A percentile compares a stretch with the other conserved stretches of the same genome.
These are phyloP conservation scores for Salmacisia buchloeana DNA, from an alignment of 1,284 basidiomycete genomes.

Conservation along the genomic window DNA sequence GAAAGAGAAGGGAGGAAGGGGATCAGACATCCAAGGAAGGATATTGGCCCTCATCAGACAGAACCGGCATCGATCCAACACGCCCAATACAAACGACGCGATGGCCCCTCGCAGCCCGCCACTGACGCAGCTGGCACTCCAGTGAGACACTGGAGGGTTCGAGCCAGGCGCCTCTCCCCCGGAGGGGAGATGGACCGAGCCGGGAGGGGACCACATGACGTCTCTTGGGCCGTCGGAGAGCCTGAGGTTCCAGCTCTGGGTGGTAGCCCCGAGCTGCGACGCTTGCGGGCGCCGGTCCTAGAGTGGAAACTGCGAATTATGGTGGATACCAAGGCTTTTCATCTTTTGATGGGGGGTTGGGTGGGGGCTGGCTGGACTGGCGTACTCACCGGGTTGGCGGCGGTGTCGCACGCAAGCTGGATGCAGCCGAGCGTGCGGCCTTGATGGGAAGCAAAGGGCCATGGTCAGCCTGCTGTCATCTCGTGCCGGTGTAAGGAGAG, in stretches of 20 bases:
- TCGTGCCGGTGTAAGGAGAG: background rate
- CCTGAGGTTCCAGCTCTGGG: slow-evolving; percentile 38
- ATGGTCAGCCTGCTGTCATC: background rate
- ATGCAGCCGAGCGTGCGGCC: background rate
- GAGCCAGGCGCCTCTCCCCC: slow-evolving; percentile 43
- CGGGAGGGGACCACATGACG: slow-evolving; percentile 23
- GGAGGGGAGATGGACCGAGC: slow-evolving; percentile 34
- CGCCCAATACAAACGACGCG: slow-evolving; percentile 33
- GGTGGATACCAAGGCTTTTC: slow-evolving; percentile 51
- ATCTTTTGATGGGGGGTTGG: slow-evolving; percentile 24
- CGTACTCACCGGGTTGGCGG: background rate
- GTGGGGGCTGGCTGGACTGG: background rate
- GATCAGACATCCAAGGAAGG: slow-evolving; percentile 52
- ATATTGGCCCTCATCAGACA: slow-evolving; percentile 50
- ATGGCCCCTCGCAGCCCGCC: slow-evolving; percentile 39
- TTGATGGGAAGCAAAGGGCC: background rate
- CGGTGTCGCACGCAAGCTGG: background rate
- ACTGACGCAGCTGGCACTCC: slow-evolving; percentile 45
- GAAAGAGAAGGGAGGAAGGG: background rate
- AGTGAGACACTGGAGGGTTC: slow-evolving; percentile 44
- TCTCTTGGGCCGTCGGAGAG: slow-evolving; percentile 47
- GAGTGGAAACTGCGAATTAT: slow-evolving; percentile 53
- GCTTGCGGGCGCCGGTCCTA: slow-evolving; percentile 30
- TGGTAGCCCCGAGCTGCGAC: slow-evolving; percentile 36
- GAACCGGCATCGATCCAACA: slow-evolving; percentile 44